phyloP scores from a whole-genome alignment of 2,329 filamentous ascomycete species.

The Fusarium pseudonygamai region DNA sequence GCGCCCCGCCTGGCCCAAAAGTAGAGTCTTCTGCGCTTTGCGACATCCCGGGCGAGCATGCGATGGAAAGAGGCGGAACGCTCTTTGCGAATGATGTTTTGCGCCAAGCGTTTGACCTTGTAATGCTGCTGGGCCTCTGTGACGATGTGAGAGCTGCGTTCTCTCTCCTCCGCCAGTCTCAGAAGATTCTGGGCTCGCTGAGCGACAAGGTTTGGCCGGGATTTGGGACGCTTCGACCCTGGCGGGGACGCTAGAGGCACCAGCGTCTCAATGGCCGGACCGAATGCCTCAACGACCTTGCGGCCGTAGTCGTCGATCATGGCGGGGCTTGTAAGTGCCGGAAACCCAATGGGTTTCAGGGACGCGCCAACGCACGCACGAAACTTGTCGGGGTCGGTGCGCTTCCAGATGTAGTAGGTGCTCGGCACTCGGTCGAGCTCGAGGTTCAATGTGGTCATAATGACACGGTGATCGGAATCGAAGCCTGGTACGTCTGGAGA shows the following conservation, averaged over 20 bases:
- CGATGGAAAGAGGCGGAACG: neutral
- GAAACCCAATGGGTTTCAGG: neutral
- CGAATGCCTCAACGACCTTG: neutral
- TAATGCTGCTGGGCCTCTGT: neutral
- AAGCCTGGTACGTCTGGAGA: neutral
- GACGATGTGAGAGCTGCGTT: neutral
- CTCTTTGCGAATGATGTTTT: neutral
- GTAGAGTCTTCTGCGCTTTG: neutral
- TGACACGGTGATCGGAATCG: neutral
- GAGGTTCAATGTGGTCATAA: neutral
- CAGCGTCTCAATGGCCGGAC: neutral
- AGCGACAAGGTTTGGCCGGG: neutral
- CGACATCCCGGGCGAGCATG: neutral
- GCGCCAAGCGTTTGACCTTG: neutral
- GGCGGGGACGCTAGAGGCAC: neutral
- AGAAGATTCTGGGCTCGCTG: neutral
- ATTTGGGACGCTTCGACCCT: neutral
- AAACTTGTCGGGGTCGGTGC: neutral
- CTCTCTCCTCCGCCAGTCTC: neutral
- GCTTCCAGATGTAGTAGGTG: neutral
- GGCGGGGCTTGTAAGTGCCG: neutral
- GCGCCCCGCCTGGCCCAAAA: neutral
- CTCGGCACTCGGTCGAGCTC: neutral
- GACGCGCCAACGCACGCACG: neutral
- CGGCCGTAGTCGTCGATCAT: neutral